Evolutionary conservation across 192 early-diverging fungal genomes (phyloP).

Genomic region (Coemansia sp.): DNA sequence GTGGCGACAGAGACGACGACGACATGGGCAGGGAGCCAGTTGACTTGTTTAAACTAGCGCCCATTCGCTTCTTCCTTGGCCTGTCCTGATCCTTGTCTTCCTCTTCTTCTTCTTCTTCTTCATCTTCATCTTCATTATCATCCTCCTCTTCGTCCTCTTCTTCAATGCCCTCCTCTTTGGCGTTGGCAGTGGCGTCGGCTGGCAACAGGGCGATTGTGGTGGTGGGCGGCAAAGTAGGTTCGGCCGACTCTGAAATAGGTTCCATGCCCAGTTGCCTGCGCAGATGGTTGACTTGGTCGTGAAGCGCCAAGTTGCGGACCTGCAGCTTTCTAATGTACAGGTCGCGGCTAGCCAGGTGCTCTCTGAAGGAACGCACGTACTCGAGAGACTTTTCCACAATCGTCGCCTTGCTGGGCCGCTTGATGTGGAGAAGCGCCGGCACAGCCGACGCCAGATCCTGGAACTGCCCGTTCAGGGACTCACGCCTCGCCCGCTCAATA

Average conservation of each 20-base stretch:
- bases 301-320: slow-evolving; percentile 56
- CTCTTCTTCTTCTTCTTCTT: slow-evolving; percentile 7
- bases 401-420: slow-evolving; percentile 76
- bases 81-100: background rate
- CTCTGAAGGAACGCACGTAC: slow-evolving; percentile 55
- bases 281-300: slow-evolving; percentile 61
- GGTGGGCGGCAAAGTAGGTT: background rate
- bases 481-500: slow-evolving; percentile 75
- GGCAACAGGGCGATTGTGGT: background rate
- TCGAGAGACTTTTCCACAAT: slow-evolving; percentile 79
- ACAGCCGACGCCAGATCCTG: slow-evolving; percentile 79
- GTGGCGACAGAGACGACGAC: background rate
- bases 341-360: slow-evolving; percentile 45
- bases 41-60: background rate
- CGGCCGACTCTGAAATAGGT: slow-evolving; percentile 34
- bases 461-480: slow-evolving; percentile 75
- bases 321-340: slow-evolving; percentile 50
- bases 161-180: slow-evolving; percentile 6
- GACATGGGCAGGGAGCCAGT: background rate
- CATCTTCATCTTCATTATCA: slow-evolving; percentile 1
- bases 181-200: background rate
- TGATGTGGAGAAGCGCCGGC: slow-evolving; percentile 65
- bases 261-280: slow-evolving; percentile 58
- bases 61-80: background rate
- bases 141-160: slow-evolving; percentile 5